Evolutionary conservation across 1,284 basidiomycete species (phyloP), one percentile per base, ranked within the genome.

Genomic region (Trichosporon asahii): DNA sequence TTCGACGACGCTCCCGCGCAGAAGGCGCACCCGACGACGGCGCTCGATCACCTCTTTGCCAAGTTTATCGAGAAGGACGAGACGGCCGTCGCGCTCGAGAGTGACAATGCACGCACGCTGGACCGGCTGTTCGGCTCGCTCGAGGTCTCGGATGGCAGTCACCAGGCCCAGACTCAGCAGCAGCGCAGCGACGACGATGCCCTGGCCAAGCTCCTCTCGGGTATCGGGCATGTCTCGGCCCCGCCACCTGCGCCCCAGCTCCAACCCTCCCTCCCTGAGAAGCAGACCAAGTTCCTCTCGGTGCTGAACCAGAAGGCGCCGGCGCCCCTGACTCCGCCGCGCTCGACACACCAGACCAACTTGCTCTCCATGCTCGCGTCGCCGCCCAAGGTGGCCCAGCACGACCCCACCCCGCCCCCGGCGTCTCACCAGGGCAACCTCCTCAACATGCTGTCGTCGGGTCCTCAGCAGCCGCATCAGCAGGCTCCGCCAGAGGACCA

Each of bases 1-100:
- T 80, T 79, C 55, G 78, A 78, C 69, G 73, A 60, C 66, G 60
- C n/a, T 29, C 73, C 63, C 1, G 23, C 37, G 29, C 55, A 21
- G 55, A 21, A 27, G 11, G 40, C 69, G 61, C 64, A 57, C 21
- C 65, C 64, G n/a, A 68, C 46, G 46, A 76, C 72, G 18, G 76
- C 78, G 7, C 74, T 81, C 21, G 80, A 82, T 66, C 71, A 78
- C 31, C 75, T 82, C 1, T 81, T 82, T 40, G 69, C 76, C 23
- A 75, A 73, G 23, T 82, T 81, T 69, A 73, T 82, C 44, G 76
- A 77, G 40, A 79, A 79, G 61, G 78, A 81, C 66, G 72, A 78
- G 49, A 72, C 77, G 66, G 76, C 77, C 27, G 67, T 70, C 2
- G 66, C 66, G 3, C 63, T 70, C 18, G 73, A 71, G 33, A 72